Base-by-base conservation (phyloP, 2,329 filamentous ascomycete genomes). In the Macrophomina tecta region DNA sequence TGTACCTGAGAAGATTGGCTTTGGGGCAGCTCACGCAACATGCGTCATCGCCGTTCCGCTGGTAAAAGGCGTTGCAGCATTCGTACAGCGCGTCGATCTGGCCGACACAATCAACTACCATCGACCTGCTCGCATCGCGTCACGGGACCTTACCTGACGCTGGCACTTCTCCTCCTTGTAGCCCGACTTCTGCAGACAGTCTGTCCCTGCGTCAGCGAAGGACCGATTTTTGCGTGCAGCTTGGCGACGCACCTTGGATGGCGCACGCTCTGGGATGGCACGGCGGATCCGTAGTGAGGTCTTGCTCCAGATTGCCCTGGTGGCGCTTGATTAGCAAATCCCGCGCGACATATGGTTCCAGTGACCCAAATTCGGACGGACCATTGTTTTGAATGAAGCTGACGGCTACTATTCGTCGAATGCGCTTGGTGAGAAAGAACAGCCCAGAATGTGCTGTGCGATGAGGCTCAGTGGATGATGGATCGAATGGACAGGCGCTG, bases 1-100 rank as follows among this genome's bases (percentile, higher is more conserved):
- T 16, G 72, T 40, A 83, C 77, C 87, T 87, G 67, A 99, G 82
- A 66, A 97, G 82, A 70, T 84, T 87, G 7, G 92, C 87, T 76
- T 94, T 94, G 0, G 95, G 95, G 76, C 95, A 99, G 81, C 92
- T 95, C 23, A 89, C 87, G 2, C 90, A 91, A 49, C 85, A 88
- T 38, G 92, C 93, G 30, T 88, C 81, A 66, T 96, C 90, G 16
- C 95, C 94, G 68, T 91, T 87, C 67, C 87, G 85, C 72, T 90
- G 82, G 80, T 99, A 98, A 77, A 98, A 97, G 12, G 87, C 86
- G 74, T 94, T 89, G 79, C 95, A 99, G 80, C 95, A 99, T 72
- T 95, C 90, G 79, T 98, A 99, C 30, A 99, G 82, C 2, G 93
- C 92, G 76, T 94, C 90, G 66, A 99, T 86, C 74, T 93, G 83